Evolutionary conservation across 768 basidiomycete genomes (phyloP).

Genomic region (Dioszegia crocea): DNA sequence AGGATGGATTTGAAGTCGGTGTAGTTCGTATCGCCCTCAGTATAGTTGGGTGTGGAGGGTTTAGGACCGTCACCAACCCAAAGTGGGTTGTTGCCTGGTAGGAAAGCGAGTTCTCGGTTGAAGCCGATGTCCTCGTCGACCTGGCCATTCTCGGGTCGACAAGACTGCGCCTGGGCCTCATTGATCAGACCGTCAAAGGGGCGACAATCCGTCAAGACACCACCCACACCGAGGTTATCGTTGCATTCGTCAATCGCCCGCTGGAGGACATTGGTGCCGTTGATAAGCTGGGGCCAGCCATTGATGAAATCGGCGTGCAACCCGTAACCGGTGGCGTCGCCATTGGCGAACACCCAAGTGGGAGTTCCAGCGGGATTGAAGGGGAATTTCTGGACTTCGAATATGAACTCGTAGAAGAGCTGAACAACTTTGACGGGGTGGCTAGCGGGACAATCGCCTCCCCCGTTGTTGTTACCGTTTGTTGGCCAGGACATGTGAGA

Average conservation of each 20-base stretch:
- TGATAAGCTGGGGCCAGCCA: conserved; percentile 35
- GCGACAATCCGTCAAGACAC: conserved; percentile 38
- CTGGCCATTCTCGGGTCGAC: conserved; percentile 25
- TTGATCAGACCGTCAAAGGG: conserved; percentile 48
- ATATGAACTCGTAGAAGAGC: conserved; percentile 37
- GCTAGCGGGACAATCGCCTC: conserved; percentile 28
- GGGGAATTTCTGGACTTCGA: conserved; percentile 46
- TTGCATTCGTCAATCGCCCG: conserved; percentile 46
- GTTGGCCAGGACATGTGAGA: conserved; percentile 27
- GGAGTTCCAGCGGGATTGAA: conserved; percentile 40
- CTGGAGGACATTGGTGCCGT: conserved; percentile 49
- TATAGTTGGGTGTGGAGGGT: conserved; percentile 15
- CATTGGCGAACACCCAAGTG: conserved; percentile 35
- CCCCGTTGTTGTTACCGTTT: conserved; percentile 19
- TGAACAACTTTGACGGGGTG: too few relatives aligned
- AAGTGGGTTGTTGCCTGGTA: conserved; percentile 37
- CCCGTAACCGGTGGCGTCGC: conserved; percentile 29
- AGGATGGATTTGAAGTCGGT: conserved; percentile 8
- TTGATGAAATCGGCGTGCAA: conserved; percentile 39
- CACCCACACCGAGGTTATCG: conserved; percentile 46
- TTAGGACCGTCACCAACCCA: conserved; percentile 14
- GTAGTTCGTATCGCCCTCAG: conserved; percentile 8
- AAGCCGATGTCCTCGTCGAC: conserved; percentile 35
- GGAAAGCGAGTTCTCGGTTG: conserved; percentile 7
- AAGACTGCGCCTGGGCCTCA: conserved; percentile 26